These are phyloP conservation scores for Austroboletus niveus DNA, from an alignment of 1,284 basidiomycete species.

Conservation along the genomic window DNA sequence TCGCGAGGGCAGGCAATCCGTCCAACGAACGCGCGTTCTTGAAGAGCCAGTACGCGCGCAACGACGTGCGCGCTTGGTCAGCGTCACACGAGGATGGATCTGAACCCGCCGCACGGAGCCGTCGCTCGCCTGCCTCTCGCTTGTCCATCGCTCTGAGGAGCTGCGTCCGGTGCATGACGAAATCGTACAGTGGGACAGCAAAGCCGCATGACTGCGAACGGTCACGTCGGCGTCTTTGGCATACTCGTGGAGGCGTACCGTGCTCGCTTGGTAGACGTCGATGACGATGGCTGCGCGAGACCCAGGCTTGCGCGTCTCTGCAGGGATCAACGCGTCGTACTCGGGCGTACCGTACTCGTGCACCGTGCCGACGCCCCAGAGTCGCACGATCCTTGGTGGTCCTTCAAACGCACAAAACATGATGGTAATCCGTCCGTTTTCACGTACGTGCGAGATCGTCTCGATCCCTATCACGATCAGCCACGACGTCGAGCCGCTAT, in stretches of 20 bases:
- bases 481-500: background rate
- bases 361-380: constrained; percentile 52
- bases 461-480: constrained; percentile 31
- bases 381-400: constrained; percentile 48
- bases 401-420: constrained; percentile 57
- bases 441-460: constrained; percentile 56
- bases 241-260: constrained; percentile 35
- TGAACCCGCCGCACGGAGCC: background rate
- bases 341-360: constrained; percentile 54
- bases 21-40: constrained; percentile 50
- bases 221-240: background rate
- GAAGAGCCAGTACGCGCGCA: constrained; percentile 45
- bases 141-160: constrained; percentile 31
- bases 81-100: background rate
- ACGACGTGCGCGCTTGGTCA: constrained; percentile 28
- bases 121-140: constrained; percentile 30
- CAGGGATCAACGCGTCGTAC: constrained; percentile 44
- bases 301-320: constrained; percentile 45
- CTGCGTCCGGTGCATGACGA: constrained; percentile 42
- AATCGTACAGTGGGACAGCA: constrained; percentile 49
- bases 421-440: constrained; percentile 57
- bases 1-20: constrained; percentile 42
- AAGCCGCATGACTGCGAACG: constrained; percentile 50
- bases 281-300: constrained; percentile 52
- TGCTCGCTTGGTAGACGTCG: constrained; percentile 51